Conservation (phyloP, 176 grass and related monocot genomes). For the Bothriochloa decipiens region DNA sequence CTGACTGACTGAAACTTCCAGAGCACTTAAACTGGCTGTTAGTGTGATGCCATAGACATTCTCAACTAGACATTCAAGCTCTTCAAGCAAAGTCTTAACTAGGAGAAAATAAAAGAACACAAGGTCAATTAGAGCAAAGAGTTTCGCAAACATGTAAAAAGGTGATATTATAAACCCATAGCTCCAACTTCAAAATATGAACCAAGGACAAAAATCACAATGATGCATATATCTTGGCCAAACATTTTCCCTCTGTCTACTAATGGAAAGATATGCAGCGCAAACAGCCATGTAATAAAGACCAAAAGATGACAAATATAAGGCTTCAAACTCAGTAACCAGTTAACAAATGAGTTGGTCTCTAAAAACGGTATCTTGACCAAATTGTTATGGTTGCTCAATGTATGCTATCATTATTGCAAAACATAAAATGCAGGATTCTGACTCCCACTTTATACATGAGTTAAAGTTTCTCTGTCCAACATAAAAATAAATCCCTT, state of each 20-base stretch:
- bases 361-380: not conserved
- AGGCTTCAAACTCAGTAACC: not conserved
- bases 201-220: not conserved
- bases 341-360: not conserved
- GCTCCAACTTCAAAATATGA: not conserved
- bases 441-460: not conserved
- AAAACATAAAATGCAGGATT: slow-evolving; percentile 2
- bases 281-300: slow-evolving; percentile 3
- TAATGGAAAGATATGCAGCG: not conserved
- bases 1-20: not conserved
- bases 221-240: not conserved
- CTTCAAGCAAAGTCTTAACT: slow-evolving; percentile 58
- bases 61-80: slow-evolving; percentile 54
- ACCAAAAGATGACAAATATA: not conserved
- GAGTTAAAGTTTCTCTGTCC: not conserved
- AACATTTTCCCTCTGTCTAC: not conserved
- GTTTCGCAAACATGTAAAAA: slow-evolving; percentile 18
- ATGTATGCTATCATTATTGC: not conserved
- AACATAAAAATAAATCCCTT: not conserved
- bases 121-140: slow-evolving; percentile 3
- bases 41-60: slow-evolving; percentile 39
- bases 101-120: slow-evolving; percentile 19
- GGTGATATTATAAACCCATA: not conserved
- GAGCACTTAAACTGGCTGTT: slow-evolving; percentile 36
- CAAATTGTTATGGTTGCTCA: not conserved